These are phyloP conservation scores for Solanum hybrid DNA, from an alignment of 305 asterid genomes.

Conservation along the genomic window DNA sequence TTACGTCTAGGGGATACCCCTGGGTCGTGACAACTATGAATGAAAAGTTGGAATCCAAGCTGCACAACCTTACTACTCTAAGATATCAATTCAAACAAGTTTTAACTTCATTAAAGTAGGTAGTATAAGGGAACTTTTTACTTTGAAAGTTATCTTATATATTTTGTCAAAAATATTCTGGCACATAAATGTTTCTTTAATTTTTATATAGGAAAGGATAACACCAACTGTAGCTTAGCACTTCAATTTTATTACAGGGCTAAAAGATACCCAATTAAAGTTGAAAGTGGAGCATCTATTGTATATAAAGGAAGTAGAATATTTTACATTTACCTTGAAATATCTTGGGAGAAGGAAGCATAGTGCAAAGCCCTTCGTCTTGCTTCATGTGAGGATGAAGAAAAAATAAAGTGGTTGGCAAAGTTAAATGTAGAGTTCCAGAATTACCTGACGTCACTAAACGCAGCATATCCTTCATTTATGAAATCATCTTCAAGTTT, in stretches of 20 bases:
- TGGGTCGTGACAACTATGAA: neutral
- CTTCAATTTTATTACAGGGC: conserved; percentile 52
- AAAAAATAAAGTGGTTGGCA: conserved; percentile 47
- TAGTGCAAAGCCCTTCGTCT: conserved; percentile 96
- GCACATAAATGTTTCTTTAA: neutral
- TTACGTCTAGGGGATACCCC: too few relatives aligned
- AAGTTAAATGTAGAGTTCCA: conserved; percentile 56
- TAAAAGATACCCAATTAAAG: conserved; percentile 74
- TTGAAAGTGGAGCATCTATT: conserved; percentile 56
- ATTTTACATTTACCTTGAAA: conserved; percentile 69
- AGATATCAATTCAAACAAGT: neutral
- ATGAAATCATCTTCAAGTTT: conserved; percentile 50
- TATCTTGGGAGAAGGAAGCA: conserved; percentile 94
- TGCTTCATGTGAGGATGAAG: conserved; percentile 59
- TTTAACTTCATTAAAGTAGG: neutral
- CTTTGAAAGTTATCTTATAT: neutral
- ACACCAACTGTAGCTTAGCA: neutral
- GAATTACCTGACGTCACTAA: conserved; percentile 53
- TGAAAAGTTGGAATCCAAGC: neutral
- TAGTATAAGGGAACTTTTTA: neutral
- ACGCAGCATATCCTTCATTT: conserved; percentile 73
- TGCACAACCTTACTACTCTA: neutral
- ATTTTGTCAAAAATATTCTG: neutral
- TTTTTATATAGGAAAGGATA: neutral
- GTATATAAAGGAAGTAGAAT: conserved; percentile 62